Evolutionary conservation across 306 rosid species (phyloP), one percentile per base, ranked within the genome.

Genomic region (Cucurbita moschata): DNA sequence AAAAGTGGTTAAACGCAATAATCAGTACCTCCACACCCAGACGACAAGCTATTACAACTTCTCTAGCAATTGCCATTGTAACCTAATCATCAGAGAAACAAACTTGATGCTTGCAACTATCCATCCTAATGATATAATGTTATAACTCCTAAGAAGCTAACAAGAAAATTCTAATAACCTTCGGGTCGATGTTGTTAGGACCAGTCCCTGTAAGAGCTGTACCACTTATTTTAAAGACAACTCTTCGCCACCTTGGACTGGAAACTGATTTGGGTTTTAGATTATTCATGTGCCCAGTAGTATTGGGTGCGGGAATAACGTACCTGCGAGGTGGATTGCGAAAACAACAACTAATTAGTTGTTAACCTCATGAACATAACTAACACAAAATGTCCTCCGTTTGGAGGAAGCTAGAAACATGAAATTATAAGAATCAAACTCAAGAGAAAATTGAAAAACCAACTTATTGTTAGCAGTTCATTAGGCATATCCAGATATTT

Each of bases 211-310:
- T 83, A 74, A 94, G 97, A 81, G 97, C 94, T 26, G 86, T 90
- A 58, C 98, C 97, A 77, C 97, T 94, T 66, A 94, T 88, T 86
- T 94, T 94, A 72, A 94, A 84, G 74, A 94, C 87, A n/a, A 94
- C 95, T 87, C 98, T 87, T 52, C 93, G 85, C 97, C 98, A 89
- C 86, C 87, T 80, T 59, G 85, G 85, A 76, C 79, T 87, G 51
- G 89, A 46, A 73, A 81, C 72, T 62, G 92, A 63, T 85, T 93
- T 93, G 52, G 90, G 77, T 83, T 89, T 91, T 76, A 87, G 38
- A 80, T 55, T 87, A 77, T 74, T 88, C 65, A 84, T 75, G 75
- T 80, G 90, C 73, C 88, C 87, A 15, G 82, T 88, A 76, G 84
- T 80, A 84, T 85, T 81, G 50, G 89, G 74, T 3, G 86, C 72